A percentile compares a stretch with the other conserved stretches of the same genome.
phyloP scores from a whole-genome alignment of 805 yeast genomes.

The Brettanomyces bruxellensis region DNA sequence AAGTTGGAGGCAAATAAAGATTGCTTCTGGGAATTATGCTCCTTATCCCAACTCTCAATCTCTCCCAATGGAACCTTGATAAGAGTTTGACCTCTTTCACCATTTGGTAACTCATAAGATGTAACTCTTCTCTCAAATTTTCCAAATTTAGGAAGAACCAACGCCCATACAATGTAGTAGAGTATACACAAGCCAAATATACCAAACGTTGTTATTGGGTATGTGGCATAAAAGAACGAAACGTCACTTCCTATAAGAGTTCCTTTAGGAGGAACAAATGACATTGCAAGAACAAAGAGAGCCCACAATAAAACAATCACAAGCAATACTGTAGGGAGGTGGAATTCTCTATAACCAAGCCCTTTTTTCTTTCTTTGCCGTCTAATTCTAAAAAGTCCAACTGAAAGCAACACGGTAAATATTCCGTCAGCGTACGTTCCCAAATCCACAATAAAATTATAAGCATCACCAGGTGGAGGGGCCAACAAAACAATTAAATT shows the following conservation, averaged over 20 bases:
- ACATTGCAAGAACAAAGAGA: constrained; percentile 30
- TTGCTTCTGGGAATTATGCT: constrained; percentile 3
- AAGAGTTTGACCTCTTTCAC: constrained; percentile 32
- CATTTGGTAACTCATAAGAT: constrained; percentile 25
- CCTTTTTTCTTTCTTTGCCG: constrained; percentile 26
- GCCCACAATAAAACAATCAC: constrained; percentile 26
- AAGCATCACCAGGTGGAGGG: constrained; percentile 84
- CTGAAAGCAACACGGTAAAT: constrained; percentile 55
- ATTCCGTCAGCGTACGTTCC: constrained; percentile 77
- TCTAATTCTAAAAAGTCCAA: constrained; percentile 45
- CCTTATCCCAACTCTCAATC: constrained; percentile 26
- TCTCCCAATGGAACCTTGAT: constrained; percentile 26
- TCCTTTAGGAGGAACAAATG: constrained; percentile 35
- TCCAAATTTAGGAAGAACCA: constrained; percentile 25
- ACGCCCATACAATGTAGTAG: constrained; percentile 31
- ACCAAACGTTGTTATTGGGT: constrained; percentile 32
- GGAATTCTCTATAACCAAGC: constrained; percentile 26
- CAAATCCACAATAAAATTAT: constrained; percentile 69
- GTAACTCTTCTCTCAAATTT: constrained; percentile 26
- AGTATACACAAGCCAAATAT: constrained; percentile 23
- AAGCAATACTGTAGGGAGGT: constrained; percentile 26
- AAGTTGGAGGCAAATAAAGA: background rate
- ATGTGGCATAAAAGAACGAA: constrained; percentile 33
- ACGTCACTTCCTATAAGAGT: constrained; percentile 32
- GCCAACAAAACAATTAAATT: constrained; percentile 68